phyloP scores from a whole-genome alignment of 163 green algal species.

The Chloroidium sp. region DNA sequence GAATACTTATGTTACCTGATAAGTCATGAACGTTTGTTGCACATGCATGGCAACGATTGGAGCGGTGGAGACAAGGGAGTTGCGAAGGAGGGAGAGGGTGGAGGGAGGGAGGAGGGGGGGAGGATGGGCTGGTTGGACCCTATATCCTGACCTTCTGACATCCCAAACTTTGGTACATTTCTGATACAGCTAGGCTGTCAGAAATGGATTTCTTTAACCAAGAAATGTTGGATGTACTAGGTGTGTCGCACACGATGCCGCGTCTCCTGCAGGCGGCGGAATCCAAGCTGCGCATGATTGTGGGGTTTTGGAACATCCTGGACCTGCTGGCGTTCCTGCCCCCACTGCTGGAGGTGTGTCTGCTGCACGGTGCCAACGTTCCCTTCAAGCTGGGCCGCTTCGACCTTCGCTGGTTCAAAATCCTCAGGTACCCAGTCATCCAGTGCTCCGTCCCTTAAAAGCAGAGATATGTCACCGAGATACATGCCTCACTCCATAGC shows the following conservation, averaged over 20 bases:
- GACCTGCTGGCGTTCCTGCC: constrained; percentile 66
- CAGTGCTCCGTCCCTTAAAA: not conserved
- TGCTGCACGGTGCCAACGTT: constrained; percentile 18
- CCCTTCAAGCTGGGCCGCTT: constrained; percentile 25
- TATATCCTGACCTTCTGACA: too few species aligned
- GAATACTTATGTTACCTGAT: too few species aligned
- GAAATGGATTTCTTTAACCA: too few species aligned
- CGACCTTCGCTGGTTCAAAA: constrained; percentile 66
- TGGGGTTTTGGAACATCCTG: constrained; percentile 39
- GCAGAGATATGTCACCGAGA: not conserved
- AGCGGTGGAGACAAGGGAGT: not conserved
- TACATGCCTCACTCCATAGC: too few species aligned
- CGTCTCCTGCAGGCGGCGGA: constrained; percentile 11
- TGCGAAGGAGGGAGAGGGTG: too few species aligned
- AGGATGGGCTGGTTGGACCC: too few species aligned
- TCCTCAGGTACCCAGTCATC: constrained; percentile 40
- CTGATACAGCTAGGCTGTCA: too few species aligned
- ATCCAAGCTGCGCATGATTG: constrained; percentile 29
- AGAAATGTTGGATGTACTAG: too few species aligned
- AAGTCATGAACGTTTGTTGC: not conserved
- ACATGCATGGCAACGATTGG: not conserved
- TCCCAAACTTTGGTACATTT: too few species aligned
- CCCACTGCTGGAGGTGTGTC: constrained; percentile 39
- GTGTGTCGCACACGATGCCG: too few species aligned
- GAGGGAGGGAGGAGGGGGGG: too few species aligned